Evolutionary conservation across 2,329 filamentous ascomycete genomes (phyloP).

Genomic region (Fusarium agapanthi): DNA sequence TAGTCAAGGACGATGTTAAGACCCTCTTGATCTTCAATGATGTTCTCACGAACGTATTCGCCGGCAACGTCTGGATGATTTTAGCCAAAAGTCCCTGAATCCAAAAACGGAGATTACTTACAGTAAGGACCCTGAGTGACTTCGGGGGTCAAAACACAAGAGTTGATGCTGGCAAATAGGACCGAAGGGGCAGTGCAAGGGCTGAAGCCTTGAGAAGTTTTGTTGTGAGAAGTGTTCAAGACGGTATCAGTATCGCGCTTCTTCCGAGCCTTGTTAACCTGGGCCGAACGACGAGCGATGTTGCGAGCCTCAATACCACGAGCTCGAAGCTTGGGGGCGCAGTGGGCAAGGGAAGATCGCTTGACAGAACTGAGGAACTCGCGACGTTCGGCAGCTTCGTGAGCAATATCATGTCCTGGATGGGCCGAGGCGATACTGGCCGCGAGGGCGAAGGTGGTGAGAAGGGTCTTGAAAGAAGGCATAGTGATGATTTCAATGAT

Average conservation of each 20-base stretch:
- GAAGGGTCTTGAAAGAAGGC: conserved; percentile 24
- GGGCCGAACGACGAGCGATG: conserved; percentile 53
- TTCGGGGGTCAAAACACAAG: conserved; percentile 60
- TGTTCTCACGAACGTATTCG: conserved; percentile 48
- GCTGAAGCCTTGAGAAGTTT: conserved; percentile 47
- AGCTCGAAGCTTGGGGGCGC: conserved; percentile 55
- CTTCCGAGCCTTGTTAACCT: conserved; percentile 52
- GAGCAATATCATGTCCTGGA: conserved; percentile 57
- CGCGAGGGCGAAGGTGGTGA: conserved; percentile 21
- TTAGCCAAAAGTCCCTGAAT: neutral
- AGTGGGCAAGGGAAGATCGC: conserved; percentile 56
- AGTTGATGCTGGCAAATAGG: conserved; percentile 51
- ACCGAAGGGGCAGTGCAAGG: conserved; percentile 42
- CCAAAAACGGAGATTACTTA: conserved; percentile 1
- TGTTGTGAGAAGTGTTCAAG: conserved; percentile 50
- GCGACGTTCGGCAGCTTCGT: conserved; percentile 60
- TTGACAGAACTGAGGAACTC: conserved; percentile 51
- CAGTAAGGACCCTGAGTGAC: conserved; percentile 60
- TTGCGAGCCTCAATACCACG: conserved; percentile 57
- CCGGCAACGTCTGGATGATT: conserved; percentile 40
- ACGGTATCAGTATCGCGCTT: conserved; percentile 46
- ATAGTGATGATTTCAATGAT: neutral
- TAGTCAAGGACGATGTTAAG: conserved; percentile 54
- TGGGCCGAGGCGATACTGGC: conserved; percentile 48
- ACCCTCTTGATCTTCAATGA: conserved; percentile 53